Base-by-base conservation (phyloP, 352 stramenopile genomes). In the Pythium sukuiense region DNA sequence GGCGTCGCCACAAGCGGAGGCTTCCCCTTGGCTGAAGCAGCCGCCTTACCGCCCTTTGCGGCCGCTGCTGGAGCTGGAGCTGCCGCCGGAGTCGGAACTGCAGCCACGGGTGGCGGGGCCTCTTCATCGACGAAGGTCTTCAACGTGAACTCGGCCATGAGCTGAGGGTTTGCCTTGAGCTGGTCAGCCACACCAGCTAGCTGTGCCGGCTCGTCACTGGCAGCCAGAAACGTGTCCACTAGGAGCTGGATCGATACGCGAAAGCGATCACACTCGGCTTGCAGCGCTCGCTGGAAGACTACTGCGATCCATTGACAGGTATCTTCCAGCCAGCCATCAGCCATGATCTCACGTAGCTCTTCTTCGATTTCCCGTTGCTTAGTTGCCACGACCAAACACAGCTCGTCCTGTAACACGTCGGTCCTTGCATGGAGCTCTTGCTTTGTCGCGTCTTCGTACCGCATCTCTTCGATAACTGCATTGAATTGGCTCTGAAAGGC, bases 361-460 rank as follows among this genome's bases (percentile, higher is more conserved):
- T 80, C 73, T 1, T 84, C 73, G 33, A 79, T 84, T 53, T 82
- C 74, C 3, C 29, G 54, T 16, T 1, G 48, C 58, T 76, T 86
- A 79, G 2, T 63, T 33, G 16, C 85, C 7, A 91, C 64, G 14
- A 91, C 63, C 49, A 65, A 14, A 18, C 59, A 67, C 29, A 97
- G 50, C 37, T 81, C 79, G 57, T 93, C 83, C 48, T 90, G 83
- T 16, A 96, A 59, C 2, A 93, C 70, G 55, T 97, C 89, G 3
- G 68, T 67, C 16, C 83, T 75, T 26, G 90, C 76, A 61, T 96
- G 81, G 14, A 97, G 66, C 64, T 97, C 89, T 14, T 79, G 41
- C 55, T 95, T 93, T n/a, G 81, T 93, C 12, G 74, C 45, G 8
- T 88, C 79, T 20, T 97, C 87, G 45, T 92, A 93, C 14, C 90